A percentile compares a stretch with the other conserved stretches of the same genome.
Evolutionary conservation across 2,329 filamentous ascomycete genomes (phyloP).

Genomic region (Zymoseptoria pseudotritici): DNA sequence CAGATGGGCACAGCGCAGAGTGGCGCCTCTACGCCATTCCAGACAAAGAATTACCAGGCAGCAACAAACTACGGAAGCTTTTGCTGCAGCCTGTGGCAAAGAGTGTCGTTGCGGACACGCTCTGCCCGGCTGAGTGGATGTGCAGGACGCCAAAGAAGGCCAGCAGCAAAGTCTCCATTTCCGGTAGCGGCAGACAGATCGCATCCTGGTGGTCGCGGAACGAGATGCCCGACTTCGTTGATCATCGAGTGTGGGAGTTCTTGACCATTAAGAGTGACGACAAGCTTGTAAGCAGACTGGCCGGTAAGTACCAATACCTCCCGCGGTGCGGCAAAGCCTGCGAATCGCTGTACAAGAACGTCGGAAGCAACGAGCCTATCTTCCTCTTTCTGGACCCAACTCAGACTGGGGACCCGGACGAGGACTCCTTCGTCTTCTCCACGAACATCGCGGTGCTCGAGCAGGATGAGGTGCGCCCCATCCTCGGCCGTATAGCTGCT

Average conservation of each 20-base stretch:
- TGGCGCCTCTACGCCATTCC: slow-evolving; percentile 28
- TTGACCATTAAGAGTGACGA: slow-evolving; percentile 35
- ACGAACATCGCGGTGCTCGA: slow-evolving; percentile 39
- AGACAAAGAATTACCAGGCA: slow-evolving; percentile 10
- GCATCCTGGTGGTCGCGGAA: slow-evolving; percentile 33
- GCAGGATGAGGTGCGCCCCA: slow-evolving; percentile 40
- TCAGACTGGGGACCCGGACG: slow-evolving; percentile 37
- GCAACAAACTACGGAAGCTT: slow-evolving; percentile 17
- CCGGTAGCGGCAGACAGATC: slow-evolving; percentile 12
- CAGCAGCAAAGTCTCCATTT: slow-evolving; percentile 9
- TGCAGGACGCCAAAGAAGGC: background rate
- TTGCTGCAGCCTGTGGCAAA: slow-evolving; percentile 24
- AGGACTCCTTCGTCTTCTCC: slow-evolving; percentile 53
- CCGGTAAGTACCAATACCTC: slow-evolving; percentile 46
- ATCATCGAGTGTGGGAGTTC: slow-evolving; percentile 38
- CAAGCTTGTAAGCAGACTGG: slow-evolving; percentile 28
- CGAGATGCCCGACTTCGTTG: slow-evolving; percentile 31
- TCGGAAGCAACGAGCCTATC: slow-evolving; percentile 26
- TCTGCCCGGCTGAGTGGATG: slow-evolving; percentile 29
- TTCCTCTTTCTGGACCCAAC: slow-evolving; percentile 54
- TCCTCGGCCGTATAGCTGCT: slow-evolving; percentile 42
- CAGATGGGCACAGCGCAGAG: slow-evolving; percentile 1
- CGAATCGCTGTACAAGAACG: slow-evolving; percentile 47
- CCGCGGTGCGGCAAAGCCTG: slow-evolving; percentile 52
- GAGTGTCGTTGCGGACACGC: slow-evolving; percentile 7